Conservation (phyloP, 2,329 filamentous ascomycete species). For the Colletotrichum neosansevieriae region DNA sequence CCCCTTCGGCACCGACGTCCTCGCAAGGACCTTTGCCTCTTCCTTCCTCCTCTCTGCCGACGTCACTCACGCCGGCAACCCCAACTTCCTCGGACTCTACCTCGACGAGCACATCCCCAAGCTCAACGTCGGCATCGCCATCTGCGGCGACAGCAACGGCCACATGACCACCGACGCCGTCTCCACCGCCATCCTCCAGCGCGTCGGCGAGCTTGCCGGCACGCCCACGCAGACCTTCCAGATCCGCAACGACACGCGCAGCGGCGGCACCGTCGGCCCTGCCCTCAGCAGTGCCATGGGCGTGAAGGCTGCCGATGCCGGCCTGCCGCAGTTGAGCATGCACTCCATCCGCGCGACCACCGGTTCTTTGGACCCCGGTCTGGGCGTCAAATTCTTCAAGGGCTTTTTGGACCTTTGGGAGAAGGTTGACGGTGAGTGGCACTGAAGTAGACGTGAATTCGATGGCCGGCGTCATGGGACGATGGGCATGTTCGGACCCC, state of each 20-base stretch:
- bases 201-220: conserved; percentile 80
- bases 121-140: conserved; percentile 86
- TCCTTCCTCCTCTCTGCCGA: conserved; percentile 94
- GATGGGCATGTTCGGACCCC: not conserved
- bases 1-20: conserved; percentile 68
- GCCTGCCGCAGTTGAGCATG: conserved; percentile 93
- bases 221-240: conserved; percentile 88
- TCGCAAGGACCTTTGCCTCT: conserved; percentile 88
- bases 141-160: conserved; percentile 87
- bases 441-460: conserved; percentile 40
- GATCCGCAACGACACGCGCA: conserved; percentile 91
- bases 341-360: conserved; percentile 92
- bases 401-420: conserved; percentile 91
- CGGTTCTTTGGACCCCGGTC: conserved; percentile 84
- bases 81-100: conserved; percentile 89
- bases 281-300: conserved; percentile 86
- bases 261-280: conserved; percentile 94
- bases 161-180: conserved; percentile 97
- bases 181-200: conserved; percentile 82
- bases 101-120: conserved; percentile 87
- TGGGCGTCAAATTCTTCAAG: conserved; percentile 90
- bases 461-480: not conserved
- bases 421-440: conserved; percentile 85
- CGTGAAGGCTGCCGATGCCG: conserved; percentile 85
- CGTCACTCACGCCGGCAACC: conserved; percentile 93